Percentiles rank a stretch among this genome's conserved stretches.
These are phyloP conservation scores for Populus alba DNA, from an alignment of 345 rosid species.

Conservation along the genomic window DNA sequence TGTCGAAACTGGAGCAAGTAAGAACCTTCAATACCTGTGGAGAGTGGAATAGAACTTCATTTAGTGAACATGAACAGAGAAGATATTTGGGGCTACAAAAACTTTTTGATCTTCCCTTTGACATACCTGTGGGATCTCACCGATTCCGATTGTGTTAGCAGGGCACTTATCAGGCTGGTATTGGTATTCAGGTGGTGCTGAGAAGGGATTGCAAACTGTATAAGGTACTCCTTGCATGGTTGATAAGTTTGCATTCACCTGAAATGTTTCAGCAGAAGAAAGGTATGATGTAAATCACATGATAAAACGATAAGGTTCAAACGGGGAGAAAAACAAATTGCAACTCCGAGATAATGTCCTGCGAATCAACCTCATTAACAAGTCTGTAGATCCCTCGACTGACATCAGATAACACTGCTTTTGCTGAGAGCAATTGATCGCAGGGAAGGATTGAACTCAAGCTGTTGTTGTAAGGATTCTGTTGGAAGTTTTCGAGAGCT, in stretches of 20 bases:
- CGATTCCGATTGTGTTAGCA: constrained; percentile 40
- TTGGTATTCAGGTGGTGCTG: constrained; percentile 50
- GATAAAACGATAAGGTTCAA: background rate
- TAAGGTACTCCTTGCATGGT: constrained; percentile 18
- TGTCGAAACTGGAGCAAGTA: constrained; percentile 42
- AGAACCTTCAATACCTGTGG: constrained; percentile 34
- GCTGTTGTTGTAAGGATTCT: constrained; percentile 57
- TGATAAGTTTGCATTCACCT: constrained; percentile 64
- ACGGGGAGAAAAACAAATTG: background rate
- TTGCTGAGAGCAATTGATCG: constrained; percentile 48
- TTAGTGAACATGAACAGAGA: background rate
- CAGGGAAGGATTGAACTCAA: constrained; percentile 70
- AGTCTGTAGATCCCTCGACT: constrained; percentile 49
- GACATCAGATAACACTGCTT: constrained; percentile 41
- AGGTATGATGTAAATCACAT: background rate
- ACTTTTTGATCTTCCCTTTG: background rate
- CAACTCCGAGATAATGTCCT: background rate
- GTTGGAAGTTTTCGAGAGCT: constrained; percentile 53
- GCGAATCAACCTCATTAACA: constrained; percentile 40
- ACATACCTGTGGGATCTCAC: constrained; percentile 55
- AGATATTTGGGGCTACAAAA: background rate
- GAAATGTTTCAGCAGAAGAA: background rate
- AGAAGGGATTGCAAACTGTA: constrained; percentile 66
- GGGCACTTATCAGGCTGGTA: constrained; percentile 53
- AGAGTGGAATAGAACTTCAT: background rate